Base-by-base conservation (phyloP, 306 rosid species). In the Senna siamea region DNA sequence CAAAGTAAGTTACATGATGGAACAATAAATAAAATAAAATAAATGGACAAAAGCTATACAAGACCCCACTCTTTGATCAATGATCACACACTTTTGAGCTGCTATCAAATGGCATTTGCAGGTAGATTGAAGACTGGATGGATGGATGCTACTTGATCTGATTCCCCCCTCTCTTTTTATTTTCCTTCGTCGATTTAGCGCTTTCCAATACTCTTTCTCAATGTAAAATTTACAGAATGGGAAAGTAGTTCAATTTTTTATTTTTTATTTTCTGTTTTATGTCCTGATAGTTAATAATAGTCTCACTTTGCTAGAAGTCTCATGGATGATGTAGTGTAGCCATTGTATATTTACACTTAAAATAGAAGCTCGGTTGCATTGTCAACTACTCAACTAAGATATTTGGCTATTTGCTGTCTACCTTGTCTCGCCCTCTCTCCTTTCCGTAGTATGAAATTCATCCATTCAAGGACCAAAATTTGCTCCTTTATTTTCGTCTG, bases 1-100 rank as follows among this genome's bases (percentile, higher is more conserved):
- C 81, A 2, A 84, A 88, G 83, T 94, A 78, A 86, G 7, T 23
- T 47, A 23, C 46, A 7, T 30, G 32, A 34, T 28, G 30, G 32
- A 32, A 34, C 44, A 59, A 52, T 8, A 73, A 70, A 23, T 30
- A n/a, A n/a, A n/a, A n/a, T 65, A 15, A 20, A 32, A 48, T 10
- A 23, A 15, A 7, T 32, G 22, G 26, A 55, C 5, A 11, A 38
- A 64, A 47, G 13, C 22, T 26, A 6, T 28, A 19, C 28, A 37
- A 40, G 52, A 74, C 60, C 8, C 38, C 2, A 68, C n/a, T 52
- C n/a, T n/a, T n/a, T n/a, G n/a, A n/a, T n/a, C 22, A 26, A 12
- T 9, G 22, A 74, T 19, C 9, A 46, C 11, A 34, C 62, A 40
- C 54, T 30, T n/a, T 62, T 40, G 69, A 54, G 68, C 61, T 34